Conservation (phyloP, 176 grass and related monocot species). For the Eragrostis nindensis region DNA sequence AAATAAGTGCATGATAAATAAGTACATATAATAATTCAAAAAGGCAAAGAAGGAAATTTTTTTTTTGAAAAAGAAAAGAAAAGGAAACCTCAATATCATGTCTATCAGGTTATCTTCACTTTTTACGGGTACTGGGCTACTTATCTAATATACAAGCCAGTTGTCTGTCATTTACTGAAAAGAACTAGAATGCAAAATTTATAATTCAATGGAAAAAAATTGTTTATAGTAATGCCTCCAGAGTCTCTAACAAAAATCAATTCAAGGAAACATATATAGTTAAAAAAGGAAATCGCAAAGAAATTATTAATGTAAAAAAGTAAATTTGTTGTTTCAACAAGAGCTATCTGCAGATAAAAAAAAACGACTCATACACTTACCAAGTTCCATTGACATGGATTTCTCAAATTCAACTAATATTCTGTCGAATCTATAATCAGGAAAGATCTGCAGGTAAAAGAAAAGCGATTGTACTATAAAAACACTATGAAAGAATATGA, state of each 20-base stretch:
- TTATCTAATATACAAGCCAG: background rate
- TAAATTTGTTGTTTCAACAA: background rate
- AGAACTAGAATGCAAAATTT: background rate
- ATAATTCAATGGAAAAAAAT: background rate
- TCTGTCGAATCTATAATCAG: constrained; percentile 89
- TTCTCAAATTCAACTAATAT: constrained; percentile 85
- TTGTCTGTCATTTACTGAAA: background rate
- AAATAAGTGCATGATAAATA: background rate
- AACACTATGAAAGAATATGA: constrained; percentile 1
- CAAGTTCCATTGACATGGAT: constrained; percentile 88
- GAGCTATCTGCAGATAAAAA: background rate
- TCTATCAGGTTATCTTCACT: background rate
- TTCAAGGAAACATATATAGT: background rate
- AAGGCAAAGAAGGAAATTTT: background rate
- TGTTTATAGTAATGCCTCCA: background rate
- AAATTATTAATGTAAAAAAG: background rate
- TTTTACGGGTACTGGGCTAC: background rate
- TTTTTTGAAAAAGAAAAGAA: background rate
- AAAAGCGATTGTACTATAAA: constrained; percentile 16
- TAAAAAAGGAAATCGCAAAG: background rate
- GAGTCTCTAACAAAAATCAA: background rate
- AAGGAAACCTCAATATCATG: background rate
- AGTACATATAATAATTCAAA: background rate
- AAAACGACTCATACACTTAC: constrained; percentile 46
- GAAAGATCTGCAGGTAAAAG: constrained; percentile 79